These are phyloP conservation scores for Grigorovia yakushimaensis DNA, from an alignment of 805 yeast species.

Conservation along the genomic window DNA sequence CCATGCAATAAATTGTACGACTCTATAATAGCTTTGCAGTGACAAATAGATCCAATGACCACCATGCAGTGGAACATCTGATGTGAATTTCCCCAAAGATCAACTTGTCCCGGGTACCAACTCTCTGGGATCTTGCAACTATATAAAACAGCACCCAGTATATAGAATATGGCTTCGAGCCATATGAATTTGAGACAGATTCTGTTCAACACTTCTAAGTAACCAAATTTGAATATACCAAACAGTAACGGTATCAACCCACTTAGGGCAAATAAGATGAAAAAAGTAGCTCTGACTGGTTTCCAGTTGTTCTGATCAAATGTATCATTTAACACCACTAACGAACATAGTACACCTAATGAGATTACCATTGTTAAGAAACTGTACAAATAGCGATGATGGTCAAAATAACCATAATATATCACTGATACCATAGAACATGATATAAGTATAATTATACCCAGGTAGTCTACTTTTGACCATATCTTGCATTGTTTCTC, in stretches of 20 bases:
- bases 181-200: conserved; percentile 53
- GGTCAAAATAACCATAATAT: conserved; percentile 37
- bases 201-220: conserved; percentile 38
- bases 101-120: conserved; percentile 52
- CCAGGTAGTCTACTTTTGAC: conserved; percentile 66
- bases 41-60: conserved; percentile 67
- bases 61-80: conserved; percentile 76
- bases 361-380: conserved; percentile 35
- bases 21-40: conserved; percentile 54
- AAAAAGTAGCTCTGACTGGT: conserved; percentile 66
- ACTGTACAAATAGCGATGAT: conserved; percentile 18
- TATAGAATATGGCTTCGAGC: conserved; percentile 63
- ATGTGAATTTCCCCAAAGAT: conserved; percentile 68
- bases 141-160: conserved; percentile 68
- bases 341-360: conserved; percentile 53
- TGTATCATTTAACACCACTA: conserved; percentile 52
- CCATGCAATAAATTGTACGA: conserved; percentile 38
- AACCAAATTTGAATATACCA: conserved; percentile 45
- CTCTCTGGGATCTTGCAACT: conserved; percentile 72
- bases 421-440: conserved; percentile 48
- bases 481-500: conserved; percentile 43
- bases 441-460: conserved; percentile 59
- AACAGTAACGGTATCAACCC: conserved; percentile 60
- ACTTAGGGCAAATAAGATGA: conserved; percentile 66
- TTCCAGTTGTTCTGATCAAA: conserved; percentile 63